Evolutionary conservation across 1,139 yeast genomes (phyloP).

Genomic region (Blastobotrys malaysiensis): DNA sequence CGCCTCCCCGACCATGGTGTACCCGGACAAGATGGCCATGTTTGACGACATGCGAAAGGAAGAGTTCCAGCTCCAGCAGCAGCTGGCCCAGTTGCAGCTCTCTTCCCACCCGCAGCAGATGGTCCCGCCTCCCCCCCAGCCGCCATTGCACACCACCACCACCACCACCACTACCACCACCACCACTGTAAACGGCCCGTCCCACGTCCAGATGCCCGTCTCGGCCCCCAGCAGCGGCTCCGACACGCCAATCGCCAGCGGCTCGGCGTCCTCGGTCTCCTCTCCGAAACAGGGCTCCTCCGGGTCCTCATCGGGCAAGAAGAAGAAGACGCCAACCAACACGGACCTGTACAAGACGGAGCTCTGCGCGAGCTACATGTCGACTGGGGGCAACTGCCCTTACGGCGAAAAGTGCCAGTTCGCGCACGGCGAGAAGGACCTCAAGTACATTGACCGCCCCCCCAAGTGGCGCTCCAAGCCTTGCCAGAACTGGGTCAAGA

Average conservation of each 20-base stretch:
- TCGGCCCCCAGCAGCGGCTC: background rate
- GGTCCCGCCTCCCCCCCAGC: background rate
- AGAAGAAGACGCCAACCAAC: slow-evolving; percentile 43
- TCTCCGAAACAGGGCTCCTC: slow-evolving; percentile 2
- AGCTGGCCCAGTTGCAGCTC: background rate
- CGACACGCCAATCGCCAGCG: slow-evolving; percentile 4
- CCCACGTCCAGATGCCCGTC: background rate
- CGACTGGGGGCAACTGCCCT: slow-evolving; percentile 67
- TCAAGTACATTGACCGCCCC: slow-evolving; percentile 67
- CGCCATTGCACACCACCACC: background rate
- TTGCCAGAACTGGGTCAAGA: slow-evolving; percentile 81
- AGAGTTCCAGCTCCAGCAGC: slow-evolving; percentile 3
- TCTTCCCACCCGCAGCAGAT: background rate
- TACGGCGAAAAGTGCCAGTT: slow-evolving; percentile 90
- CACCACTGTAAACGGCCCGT: background rate
- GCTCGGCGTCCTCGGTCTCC: slow-evolving; percentile 7
- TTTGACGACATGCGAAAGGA: background rate
- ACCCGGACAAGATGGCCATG: background rate
- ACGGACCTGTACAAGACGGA: slow-evolving; percentile 85
- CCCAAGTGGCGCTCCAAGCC: slow-evolving; percentile 90
- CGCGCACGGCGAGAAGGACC: slow-evolving; percentile 82
- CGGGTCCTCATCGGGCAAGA: slow-evolving; percentile 17
- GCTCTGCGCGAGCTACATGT: slow-evolving; percentile 73
- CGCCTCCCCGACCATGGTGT: background rate
- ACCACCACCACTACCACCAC: slow-evolving; percentile 1